Percentiles rank a stretch among this genome's conserved stretches.
These are phyloP conservation scores for Dittrichia graveolens DNA, from an alignment of 129 eudicot species.

Conservation along the genomic window DNA sequence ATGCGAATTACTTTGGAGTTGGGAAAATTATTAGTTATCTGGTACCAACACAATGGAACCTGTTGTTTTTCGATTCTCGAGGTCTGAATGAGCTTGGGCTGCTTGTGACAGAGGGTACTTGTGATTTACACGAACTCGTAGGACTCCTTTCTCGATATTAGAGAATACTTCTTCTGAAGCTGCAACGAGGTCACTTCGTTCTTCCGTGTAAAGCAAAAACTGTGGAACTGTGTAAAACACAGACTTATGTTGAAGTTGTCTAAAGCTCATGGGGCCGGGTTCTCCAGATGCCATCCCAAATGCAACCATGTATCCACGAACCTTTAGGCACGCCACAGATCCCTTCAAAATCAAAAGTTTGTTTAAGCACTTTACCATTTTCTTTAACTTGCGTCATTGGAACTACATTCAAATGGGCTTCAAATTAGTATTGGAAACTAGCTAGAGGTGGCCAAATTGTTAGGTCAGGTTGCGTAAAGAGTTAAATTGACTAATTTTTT, in stretches of 20 bases:
- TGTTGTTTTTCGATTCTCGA: constrained; percentile 50
- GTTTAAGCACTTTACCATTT: neutral
- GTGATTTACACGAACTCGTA: constrained; percentile 55
- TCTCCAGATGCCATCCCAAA: constrained; percentile 55
- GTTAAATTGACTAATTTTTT: too few species aligned
- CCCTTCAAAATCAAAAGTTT: constrained; percentile 39
- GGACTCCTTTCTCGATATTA: constrained; percentile 42
- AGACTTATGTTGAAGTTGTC: constrained; percentile 40
- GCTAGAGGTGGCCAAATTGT: too few species aligned
- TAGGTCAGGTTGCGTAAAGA: too few species aligned
- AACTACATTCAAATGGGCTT: too few species aligned
- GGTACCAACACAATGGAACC: constrained; percentile 62
- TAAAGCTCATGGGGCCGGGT: constrained; percentile 41
- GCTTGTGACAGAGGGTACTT: constrained; percentile 56
- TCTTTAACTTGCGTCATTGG: neutral
- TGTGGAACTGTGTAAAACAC: constrained; percentile 51
- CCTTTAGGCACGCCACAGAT: constrained; percentile 52
- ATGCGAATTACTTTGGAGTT: neutral
- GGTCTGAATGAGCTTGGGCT: constrained; percentile 60
- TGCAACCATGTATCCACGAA: constrained; percentile 54
- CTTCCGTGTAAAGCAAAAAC: constrained; percentile 42
- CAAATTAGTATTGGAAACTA: too few species aligned
- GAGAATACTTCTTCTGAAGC: constrained; percentile 52
- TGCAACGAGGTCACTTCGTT: constrained; percentile 47
- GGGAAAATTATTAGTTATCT: constrained; percentile 5